Base-by-base conservation (phyloP, 148 eudicot genomes). In the Simmondsia chinensis region DNA sequence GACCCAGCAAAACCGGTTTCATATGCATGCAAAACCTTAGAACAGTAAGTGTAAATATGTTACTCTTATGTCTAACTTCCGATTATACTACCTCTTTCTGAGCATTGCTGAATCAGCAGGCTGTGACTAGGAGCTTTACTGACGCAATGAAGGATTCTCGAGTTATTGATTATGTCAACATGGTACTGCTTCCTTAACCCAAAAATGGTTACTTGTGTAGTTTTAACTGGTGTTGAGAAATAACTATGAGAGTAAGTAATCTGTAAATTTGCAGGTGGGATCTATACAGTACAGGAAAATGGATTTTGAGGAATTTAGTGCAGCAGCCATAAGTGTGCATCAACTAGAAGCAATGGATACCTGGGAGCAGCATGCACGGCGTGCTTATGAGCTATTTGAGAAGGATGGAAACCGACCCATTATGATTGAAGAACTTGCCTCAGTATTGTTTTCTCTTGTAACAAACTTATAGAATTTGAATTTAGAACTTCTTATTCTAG, bases 341-440 rank as follows among this genome's bases (percentile, higher is more conserved):
- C 97, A 89, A 60, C 61, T 84, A 33, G 97, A 89, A 76, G 95
- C 80, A 34, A 64, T 79, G 80, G 83, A 71, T 33, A 76, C 60
- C 43, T 89, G 97, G 97, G 97, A 89, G 55, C 97, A 85, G 49
- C 95, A 78, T 40, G 95, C 97, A 11, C 82, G 78, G 5, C 67
- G 57, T 54, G 97, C 82, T n/a, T 84, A 81, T 47, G 95, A 89
- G 64, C 61, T 85, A 9, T 89, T 89, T 54, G 97, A 89, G 44
- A 89, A 79, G 66, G 94, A 89, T 65, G 97, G 95, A 17, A 89
- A 89, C 58, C 52, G 97, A 55, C 66, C 95, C 33, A 89, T 89
- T 17, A 89, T 78, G 93, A 89, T 89, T 42, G 93, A 89, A 59
- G 97, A 89, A 65, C 76, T 89, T 38, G 97, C 97, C 31, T 89